phyloP scores from a whole-genome alignment of 441 rosid genomes.

The Bocquillonia castaneifolia region DNA sequence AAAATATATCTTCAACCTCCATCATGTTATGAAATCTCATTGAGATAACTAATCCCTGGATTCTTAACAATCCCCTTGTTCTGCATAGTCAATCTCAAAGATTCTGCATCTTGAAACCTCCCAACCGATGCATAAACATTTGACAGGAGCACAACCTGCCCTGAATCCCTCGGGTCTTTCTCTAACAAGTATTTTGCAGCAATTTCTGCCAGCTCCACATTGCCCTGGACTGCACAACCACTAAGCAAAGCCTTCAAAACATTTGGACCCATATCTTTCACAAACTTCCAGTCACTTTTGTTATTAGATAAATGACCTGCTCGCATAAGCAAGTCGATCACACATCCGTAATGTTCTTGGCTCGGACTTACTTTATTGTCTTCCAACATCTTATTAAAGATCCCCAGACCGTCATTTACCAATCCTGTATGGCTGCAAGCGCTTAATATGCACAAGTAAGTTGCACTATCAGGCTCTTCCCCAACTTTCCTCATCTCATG shows the following conservation, averaged over 20 bases:
- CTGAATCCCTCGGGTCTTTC: slow-evolving; percentile 25
- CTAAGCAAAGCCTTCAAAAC: slow-evolving; percentile 37
- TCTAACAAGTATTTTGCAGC: slow-evolving; percentile 29
- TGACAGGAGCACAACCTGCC: slow-evolving; percentile 33
- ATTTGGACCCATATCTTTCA: slow-evolving; percentile 28
- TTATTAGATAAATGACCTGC: slow-evolving; percentile 38
- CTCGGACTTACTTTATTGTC: slow-evolving; percentile 31
- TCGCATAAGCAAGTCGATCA: slow-evolving; percentile 37
- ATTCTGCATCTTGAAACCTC: slow-evolving; percentile 46
- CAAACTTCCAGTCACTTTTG: slow-evolving; percentile 15
- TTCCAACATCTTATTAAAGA: slow-evolving; percentile 33
- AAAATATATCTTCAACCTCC: slow-evolving; percentile 22
- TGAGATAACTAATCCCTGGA: slow-evolving; percentile 33
- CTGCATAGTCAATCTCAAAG: slow-evolving; percentile 29
- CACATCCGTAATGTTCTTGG: slow-evolving; percentile 34
- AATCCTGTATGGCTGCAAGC: slow-evolving; percentile 44
- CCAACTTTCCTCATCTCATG: slow-evolving; percentile 32
- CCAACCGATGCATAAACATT: slow-evolving; percentile 41
- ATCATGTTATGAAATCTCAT: slow-evolving; percentile 18
- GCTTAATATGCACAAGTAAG: slow-evolving; percentile 34
- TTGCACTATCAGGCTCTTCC: slow-evolving; percentile 33
- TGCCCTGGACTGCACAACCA: slow-evolving; percentile 37
- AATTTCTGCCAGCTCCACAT: slow-evolving; percentile 35
- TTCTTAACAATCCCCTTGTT: slow-evolving; percentile 29
- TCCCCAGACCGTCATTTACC: slow-evolving; percentile 33